Evolutionary conservation across 257 asterid species (phyloP).

Genomic region (Asclepias syriaca): DNA sequence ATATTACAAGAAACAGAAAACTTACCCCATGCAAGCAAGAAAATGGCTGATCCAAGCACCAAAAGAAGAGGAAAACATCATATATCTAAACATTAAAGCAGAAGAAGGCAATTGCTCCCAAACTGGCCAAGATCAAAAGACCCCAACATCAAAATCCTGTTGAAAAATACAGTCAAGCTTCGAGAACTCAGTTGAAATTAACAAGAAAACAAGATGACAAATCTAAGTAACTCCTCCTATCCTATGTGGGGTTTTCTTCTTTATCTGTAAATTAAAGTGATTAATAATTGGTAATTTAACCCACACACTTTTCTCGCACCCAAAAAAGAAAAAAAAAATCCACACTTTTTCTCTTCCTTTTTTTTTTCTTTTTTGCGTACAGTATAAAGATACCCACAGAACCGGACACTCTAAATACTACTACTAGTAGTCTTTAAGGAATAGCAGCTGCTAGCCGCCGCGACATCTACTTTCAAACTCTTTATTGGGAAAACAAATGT

Average conservation of each 20-base stretch:
- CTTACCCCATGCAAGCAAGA: slow-evolving; percentile 81
- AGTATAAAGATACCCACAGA: not conserved
- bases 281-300: not conserved
- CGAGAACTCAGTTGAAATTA: slow-evolving; percentile 1
- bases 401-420: not conserved
- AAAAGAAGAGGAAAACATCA: slow-evolving; percentile 54
- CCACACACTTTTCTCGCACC: not conserved
- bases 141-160: slow-evolving; percentile 15
- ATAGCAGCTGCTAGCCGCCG: not conserved
- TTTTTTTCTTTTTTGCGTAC: not conserved
- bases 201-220: not conserved
- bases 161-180: not conserved
- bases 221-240: not conserved
- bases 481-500: not conserved
- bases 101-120: slow-evolving; percentile 5
- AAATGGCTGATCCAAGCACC: slow-evolving; percentile 62
- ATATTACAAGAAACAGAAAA: slow-evolving; percentile 28
- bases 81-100: slow-evolving; percentile 33
- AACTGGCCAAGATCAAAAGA: slow-evolving; percentile 19
- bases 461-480: not conserved
- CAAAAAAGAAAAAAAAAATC: too few relatives aligned
- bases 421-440: not conserved
- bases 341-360: not conserved
- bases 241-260: not conserved
- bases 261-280: not conserved